Percentiles rank a stretch among this genome's conserved stretches.
Conservation (phyloP, 2,329 filamentous ascomycete species). For the Ciborinia camelliae region DNA sequence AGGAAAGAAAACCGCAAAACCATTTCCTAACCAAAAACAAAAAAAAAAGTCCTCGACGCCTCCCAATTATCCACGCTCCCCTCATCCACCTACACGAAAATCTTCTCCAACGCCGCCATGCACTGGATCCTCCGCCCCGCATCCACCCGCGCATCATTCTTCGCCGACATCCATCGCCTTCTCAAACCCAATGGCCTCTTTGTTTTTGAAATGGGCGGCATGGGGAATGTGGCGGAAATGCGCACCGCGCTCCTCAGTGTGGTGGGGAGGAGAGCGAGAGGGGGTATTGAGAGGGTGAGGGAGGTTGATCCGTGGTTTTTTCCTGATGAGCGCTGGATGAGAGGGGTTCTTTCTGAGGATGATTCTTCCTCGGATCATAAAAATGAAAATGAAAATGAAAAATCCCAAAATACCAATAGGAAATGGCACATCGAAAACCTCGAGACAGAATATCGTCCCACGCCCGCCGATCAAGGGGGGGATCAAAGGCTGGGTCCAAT, state of each 20-base stretch:
- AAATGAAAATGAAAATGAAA: background rate
- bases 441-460: conserved; percentile 65
- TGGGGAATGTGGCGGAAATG: conserved; percentile 65
- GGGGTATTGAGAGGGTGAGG: conserved; percentile 46
- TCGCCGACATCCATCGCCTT: conserved; percentile 49
- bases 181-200: conserved; percentile 56
- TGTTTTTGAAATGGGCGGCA: conserved; percentile 68
- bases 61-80: conserved; percentile 38
- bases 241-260: conserved; percentile 53
- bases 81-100: conserved; percentile 45
- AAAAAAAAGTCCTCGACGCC: conserved; percentile 45
- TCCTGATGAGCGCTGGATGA: conserved; percentile 59
- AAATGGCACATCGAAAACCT: conserved; percentile 42
- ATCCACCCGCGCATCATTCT: conserved; percentile 46
- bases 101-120: conserved; percentile 64
- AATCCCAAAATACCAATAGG: no score
- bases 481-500: conserved; percentile 61
- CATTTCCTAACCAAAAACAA: conserved; percentile 34
- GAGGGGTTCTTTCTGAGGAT: conserved; percentile 30
- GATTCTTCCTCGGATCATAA: background rate
- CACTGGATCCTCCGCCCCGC: conserved; percentile 56
- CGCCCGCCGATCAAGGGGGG: conserved; percentile 55
- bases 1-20: no score
- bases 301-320: conserved; percentile 68
- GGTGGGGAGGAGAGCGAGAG: conserved; percentile 46